Evolutionary conservation across 768 basidiomycete genomes (phyloP), one percentile per base, ranked within the genome.

Genomic region (Austroboletus eburneus): DNA sequence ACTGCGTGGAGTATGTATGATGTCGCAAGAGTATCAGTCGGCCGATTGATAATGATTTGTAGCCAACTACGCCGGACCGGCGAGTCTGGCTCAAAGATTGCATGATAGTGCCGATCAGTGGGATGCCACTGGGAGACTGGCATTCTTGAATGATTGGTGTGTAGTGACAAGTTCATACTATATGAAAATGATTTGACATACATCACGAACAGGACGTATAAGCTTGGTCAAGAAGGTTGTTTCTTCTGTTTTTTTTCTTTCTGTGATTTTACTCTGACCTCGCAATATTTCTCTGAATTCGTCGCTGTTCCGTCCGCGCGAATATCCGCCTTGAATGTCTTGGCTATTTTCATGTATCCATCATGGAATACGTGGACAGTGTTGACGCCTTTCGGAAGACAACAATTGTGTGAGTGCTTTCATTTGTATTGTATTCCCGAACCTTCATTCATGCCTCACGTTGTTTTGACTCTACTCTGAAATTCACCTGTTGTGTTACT

Each of bases 371-470:
- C 8, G 25, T 30, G 4, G 35, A 18, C 27, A 87, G 84, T 89
- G 25, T 69, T 94, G 49, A 92, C 91, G n/a, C 89, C 91, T 1
- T 94, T 94, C 51, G 91, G 92, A 39, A 72, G 92, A 39, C 81
- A 88, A 56, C 91, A 96, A 55, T 68, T 93, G 4, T 94, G 84
- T 87, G 48, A 47, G 83, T 69, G 9, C 5, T 39, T 17, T 23
- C 41, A 22, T 18, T 14, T 8, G 24, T 17, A 4, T 20, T 29
- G 8, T 16, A 29, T 27, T 4, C 33, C 16, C 30, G 20, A 27
- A n/a, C n/a, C n/a, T n/a, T n/a, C n/a, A n/a, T n/a, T n/a, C n/a
- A n/a, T n/a, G n/a, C n/a, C n/a, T n/a, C n/a, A n/a, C n/a, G n/a
- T n/a, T n/a, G n/a, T n/a, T n/a, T n/a, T n/a, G n/a, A n/a, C n/a